Base-by-base conservation (phyloP, 2,329 filamentous ascomycete species). In the Penicillium sp. region DNA sequence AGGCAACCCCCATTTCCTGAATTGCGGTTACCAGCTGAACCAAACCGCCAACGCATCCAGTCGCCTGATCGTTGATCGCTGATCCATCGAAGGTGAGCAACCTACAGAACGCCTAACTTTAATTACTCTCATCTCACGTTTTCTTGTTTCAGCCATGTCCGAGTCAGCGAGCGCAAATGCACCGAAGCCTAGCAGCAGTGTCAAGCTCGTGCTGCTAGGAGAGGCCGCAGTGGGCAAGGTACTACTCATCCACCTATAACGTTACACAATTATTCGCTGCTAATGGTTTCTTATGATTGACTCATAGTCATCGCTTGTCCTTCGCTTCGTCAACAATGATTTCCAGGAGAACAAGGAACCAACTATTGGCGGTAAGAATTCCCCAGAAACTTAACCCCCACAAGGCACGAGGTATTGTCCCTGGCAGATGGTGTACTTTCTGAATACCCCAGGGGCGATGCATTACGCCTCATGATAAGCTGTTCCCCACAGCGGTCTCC, bases 281-380 rank as follows among this genome's bases (percentile, higher is more conserved):
- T 65, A 50, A 59, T 51, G 4, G 35, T 34, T 2, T 30, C 7
- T 36, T 45, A 19, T 27, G 36, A 30, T 46, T 45, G 16, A 18
- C 19, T 47, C 43, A 60, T 69, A 96, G 94, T 97, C 94, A 46
- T 99, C 94, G 42, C 86, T 99, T 55, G 94, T 99, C 60, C 84
- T 99, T 72, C 91, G 94, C 70, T 99, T 99, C 77, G 94, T 99
- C 73, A 97, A 97, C 83, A 94, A 99, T 79, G 93, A 97, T 77
- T 99, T 99, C 70, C 94, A 99, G 80, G 94, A 97, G 78, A 97
- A 97, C 78, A 97, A 97, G 81, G 94, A 99, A 76, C 94, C 94
- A 59, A 99, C 94, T 62, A 99, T 99, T 77, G 94, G 94, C 82
- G 91, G 91, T 95, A 83, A 65, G 67, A 38, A 51, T 35, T 26